phyloP scores from a whole-genome alignment of 257 asterid species.

The Gentiana dahurica region DNA sequence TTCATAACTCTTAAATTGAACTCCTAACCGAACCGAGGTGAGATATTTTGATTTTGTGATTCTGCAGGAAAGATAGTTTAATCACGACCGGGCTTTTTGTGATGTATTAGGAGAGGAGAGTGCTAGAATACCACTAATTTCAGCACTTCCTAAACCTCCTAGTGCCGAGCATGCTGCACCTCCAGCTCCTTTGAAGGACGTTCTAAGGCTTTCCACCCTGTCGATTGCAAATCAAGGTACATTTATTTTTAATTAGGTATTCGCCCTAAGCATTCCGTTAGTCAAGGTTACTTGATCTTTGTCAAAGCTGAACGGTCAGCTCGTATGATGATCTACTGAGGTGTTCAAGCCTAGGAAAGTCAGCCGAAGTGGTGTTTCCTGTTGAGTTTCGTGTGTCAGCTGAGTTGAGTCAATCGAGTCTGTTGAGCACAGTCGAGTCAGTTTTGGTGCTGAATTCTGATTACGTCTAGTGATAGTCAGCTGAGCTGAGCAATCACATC shows the following conservation, averaged over 20 bases:
- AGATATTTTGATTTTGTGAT: constrained; percentile 15
- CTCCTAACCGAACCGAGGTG: too few relatives aligned
- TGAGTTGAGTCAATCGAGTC: too few relatives aligned
- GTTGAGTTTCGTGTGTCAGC: constrained; percentile 17
- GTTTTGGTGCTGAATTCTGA: too few relatives aligned
- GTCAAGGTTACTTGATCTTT: too few relatives aligned
- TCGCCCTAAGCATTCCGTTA: background rate
- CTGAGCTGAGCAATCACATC: too few relatives aligned
- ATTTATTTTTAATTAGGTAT: constrained; percentile 9
- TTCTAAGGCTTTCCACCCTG: constrained; percentile 19
- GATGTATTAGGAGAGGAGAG: constrained; percentile 72
- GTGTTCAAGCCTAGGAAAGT: too few relatives aligned
- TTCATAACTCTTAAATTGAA: background rate
- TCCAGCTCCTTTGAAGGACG: constrained; percentile 18
- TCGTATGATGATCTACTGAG: too few relatives aligned
- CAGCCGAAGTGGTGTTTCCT: too few relatives aligned
- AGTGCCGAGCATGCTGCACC: constrained; percentile 10
- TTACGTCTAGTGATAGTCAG: too few relatives aligned
- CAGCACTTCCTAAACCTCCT: constrained; percentile 12
- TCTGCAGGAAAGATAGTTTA: constrained; percentile 79
- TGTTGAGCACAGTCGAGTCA: too few relatives aligned
- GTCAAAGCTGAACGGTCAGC: too few relatives aligned
- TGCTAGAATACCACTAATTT: constrained; percentile 29
- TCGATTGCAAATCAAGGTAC: constrained; percentile 51
- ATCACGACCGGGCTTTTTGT: constrained; percentile 86